These are phyloP conservation scores for Dioszegia aurantiaca DNA, from an alignment of 768 basidiomycete genomes.

Conservation along the genomic window DNA sequence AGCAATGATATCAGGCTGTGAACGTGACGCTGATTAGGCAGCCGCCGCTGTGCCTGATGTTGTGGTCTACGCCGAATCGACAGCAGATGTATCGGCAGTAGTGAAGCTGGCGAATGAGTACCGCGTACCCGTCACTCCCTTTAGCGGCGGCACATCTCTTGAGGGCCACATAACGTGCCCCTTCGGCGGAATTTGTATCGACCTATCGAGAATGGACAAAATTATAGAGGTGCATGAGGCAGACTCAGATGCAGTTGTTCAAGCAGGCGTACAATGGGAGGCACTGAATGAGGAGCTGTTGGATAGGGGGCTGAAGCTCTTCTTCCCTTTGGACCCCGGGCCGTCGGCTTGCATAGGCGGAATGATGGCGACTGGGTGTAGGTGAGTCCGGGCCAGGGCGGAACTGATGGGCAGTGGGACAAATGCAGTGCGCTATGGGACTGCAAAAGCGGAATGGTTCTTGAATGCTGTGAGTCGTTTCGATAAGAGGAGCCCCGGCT, in stretches of 20 bases:
- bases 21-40: background rate
- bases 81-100: constrained; percentile 75
- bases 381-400: constrained; percentile 17
- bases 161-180: constrained; percentile 77
- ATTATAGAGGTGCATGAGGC: constrained; percentile 56
- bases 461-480: constrained; percentile 68
- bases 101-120: constrained; percentile 72
- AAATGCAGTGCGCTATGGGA: constrained; percentile 68
- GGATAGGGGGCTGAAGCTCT: constrained; percentile 69
- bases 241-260: constrained; percentile 49
- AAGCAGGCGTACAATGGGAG: constrained; percentile 47
- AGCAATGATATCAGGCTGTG: too few relatives aligned
- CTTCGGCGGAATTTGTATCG: constrained; percentile 70
- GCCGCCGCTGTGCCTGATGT: constrained; percentile 28
- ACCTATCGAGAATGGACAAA: constrained; percentile 72
- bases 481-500: background rate
- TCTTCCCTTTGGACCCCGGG: constrained; percentile 66
- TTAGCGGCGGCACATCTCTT: constrained; percentile 77
- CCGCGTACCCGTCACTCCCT: constrained; percentile 71
- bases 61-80: constrained; percentile 51
- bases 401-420: constrained; percentile 61
- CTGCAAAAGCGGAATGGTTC: constrained; percentile 82
- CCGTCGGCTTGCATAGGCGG: constrained; percentile 81
- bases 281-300: constrained; percentile 57
- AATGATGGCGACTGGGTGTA: constrained; percentile 76